Conservation (phyloP, 1,139 yeast genomes). For the Torulaspora pretoriensis region DNA sequence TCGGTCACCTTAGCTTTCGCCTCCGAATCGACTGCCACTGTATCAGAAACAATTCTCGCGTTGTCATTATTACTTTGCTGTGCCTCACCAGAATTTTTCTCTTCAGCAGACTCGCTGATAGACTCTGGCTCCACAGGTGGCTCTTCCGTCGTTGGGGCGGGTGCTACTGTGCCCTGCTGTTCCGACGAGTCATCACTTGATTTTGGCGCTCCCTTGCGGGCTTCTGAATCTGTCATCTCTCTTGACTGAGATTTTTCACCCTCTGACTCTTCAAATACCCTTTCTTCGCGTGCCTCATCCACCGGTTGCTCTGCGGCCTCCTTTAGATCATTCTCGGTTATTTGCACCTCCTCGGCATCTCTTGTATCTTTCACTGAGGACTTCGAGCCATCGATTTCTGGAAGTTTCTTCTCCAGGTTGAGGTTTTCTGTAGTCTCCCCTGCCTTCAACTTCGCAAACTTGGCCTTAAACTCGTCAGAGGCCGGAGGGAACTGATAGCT, state of each 20-base stretch:
- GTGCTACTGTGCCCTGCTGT: not conserved
- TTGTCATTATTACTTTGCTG: too few relatives aligned
- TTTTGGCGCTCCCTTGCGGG: constrained; percentile 26
- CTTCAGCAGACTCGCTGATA: too few relatives aligned
- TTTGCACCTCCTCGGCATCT: not conserved
- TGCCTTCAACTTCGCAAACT: constrained; percentile 17
- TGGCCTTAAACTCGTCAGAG: constrained; percentile 15
- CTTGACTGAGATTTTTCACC: constrained; percentile 24
- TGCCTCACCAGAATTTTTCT: too few relatives aligned
- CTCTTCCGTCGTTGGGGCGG: too few relatives aligned
- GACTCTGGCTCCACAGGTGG: too few relatives aligned
- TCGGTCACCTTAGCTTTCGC: too few relatives aligned
- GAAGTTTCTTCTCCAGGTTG: constrained; percentile 62
- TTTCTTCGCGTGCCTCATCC: constrained; percentile 61
- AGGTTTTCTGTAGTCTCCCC: constrained; percentile 3
- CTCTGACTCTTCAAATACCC: constrained; percentile 51
- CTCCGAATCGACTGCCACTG: too few relatives aligned
- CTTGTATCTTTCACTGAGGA: not conserved
- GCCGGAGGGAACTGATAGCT: constrained; percentile 35
- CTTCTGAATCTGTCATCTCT: constrained; percentile 30
- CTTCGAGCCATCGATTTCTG: constrained; percentile 45
- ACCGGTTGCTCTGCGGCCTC: constrained; percentile 84
- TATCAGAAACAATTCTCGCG: too few relatives aligned
- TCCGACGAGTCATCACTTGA: constrained; percentile 16
- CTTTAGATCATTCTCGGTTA: constrained; percentile 3